Conservation (phyloP, 495 filamentous ascomycete genomes). For the Filosporella fistucella region DNA sequence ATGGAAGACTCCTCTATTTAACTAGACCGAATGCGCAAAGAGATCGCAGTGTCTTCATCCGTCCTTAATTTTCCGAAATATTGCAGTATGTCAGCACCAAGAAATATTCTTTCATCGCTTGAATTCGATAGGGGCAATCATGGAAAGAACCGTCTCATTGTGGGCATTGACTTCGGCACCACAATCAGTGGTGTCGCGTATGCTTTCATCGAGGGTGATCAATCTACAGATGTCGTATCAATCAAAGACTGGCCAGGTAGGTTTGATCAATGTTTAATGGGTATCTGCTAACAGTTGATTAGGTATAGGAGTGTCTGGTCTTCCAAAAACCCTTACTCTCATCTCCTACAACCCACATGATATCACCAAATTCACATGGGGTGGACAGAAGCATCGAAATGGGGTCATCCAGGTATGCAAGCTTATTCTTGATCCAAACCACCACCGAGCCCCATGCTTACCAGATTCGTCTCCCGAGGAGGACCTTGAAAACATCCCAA, state of each 20-base stretch:
- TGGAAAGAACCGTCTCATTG: too few species aligned
- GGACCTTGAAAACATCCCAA: constrained; percentile 9
- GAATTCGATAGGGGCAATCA: too few species aligned
- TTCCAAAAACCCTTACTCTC: constrained; percentile 23
- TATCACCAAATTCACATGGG: constrained; percentile 19
- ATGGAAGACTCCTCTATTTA: too few species aligned
- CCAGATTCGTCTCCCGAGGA: neutral
- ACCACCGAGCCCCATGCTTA: constrained; percentile 9
- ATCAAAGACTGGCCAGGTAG: constrained; percentile 18
- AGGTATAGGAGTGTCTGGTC: too few species aligned
- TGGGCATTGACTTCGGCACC: constrained; percentile 28
- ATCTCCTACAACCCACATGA: constrained; percentile 17
- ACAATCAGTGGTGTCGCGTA: constrained; percentile 26
- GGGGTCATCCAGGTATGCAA: constrained; percentile 24
- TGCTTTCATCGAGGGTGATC: constrained; percentile 11
- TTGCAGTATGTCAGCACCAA: too few species aligned
- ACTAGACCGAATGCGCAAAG: too few species aligned
- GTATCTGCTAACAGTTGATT: too few species aligned
- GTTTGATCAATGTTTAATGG: too few species aligned
- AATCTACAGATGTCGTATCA: neutral
- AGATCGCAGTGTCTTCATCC: too few species aligned
- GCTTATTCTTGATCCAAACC: constrained; percentile 31
- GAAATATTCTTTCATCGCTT: too few species aligned
- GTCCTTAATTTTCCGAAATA: too few species aligned
- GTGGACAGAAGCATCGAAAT: constrained; percentile 4